phyloP scores from a whole-genome alignment of 345 rosid genomes.

The Erucastrum elatum region DNA sequence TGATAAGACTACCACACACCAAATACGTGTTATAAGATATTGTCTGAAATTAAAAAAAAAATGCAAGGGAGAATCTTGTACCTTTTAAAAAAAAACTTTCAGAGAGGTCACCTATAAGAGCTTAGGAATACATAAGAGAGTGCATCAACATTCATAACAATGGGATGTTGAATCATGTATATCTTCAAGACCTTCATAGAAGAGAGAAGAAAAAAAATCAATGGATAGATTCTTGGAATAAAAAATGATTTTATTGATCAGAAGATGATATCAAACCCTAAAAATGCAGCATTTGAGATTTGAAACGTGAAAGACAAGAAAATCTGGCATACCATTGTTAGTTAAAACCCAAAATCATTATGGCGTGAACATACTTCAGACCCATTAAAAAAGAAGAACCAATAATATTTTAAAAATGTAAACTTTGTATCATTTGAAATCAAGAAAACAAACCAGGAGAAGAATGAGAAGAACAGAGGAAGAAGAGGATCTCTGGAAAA shows the following conservation, averaged over 20 bases:
- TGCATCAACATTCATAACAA: slow-evolving; percentile 33
- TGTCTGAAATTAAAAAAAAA: neutral
- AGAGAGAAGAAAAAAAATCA: neutral
- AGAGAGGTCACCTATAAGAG: slow-evolving; percentile 27
- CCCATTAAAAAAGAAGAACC: neutral
- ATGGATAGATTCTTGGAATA: neutral
- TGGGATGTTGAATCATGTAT: slow-evolving; percentile 34
- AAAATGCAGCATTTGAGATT: slow-evolving; percentile 16
- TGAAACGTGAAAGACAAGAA: slow-evolving; percentile 30
- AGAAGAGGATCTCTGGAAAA: slow-evolving; percentile 32
- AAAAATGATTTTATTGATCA: neutral
- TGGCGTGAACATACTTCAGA: neutral
- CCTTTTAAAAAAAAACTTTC: neutral
- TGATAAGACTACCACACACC: slow-evolving; percentile 2
- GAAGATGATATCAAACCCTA: slow-evolving; percentile 13
- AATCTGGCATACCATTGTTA: slow-evolving; percentile 5
- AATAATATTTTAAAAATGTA: neutral
- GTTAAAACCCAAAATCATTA: neutral
- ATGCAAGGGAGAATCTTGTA: neutral
- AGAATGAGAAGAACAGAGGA: slow-evolving; percentile 30
- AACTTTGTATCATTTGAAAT: neutral
- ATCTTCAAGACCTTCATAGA: slow-evolving; percentile 33
- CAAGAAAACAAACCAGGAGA: slow-evolving; percentile 24
- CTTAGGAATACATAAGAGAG: slow-evolving; percentile 4
- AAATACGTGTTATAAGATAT: slow-evolving; percentile 2